Evolutionary conservation across 2,329 filamentous ascomycete species (phyloP).

Genomic region (Exophiala mesophila): DNA sequence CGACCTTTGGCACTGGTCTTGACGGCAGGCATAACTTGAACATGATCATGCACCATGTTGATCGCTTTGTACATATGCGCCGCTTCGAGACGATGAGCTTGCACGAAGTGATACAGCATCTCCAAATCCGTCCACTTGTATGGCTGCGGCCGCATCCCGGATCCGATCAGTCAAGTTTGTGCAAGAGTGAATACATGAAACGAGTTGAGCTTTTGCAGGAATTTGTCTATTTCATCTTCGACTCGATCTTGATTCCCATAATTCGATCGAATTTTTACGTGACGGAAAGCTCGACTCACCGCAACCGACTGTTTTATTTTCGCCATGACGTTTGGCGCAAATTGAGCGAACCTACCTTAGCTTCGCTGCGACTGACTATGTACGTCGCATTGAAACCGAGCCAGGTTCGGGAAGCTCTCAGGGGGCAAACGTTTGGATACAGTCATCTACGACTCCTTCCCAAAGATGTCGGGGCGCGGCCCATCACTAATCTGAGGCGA

Average conservation of each 20-base stretch:
- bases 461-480: conserved; percentile 69
- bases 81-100: conserved; percentile 77
- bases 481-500: conserved; percentile 80
- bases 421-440: conserved; percentile 63
- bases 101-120: conserved; percentile 68
- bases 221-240: conserved; percentile 86
- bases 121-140: conserved; percentile 65
- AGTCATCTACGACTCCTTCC: conserved; percentile 77
- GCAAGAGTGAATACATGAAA: conserved; percentile 68
- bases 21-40: conserved; percentile 56
- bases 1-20: conserved; percentile 64
- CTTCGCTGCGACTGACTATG: conserved; percentile 62
- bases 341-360: conserved; percentile 68
- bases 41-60: conserved; percentile 61
- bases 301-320: conserved; percentile 84
- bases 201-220: conserved; percentile 75
- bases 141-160: conserved; percentile 65
- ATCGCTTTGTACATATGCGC: conserved; percentile 70
- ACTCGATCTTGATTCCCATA: conserved; percentile 83
- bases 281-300: conserved; percentile 78
- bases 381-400: conserved; percentile 68
- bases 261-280: conserved; percentile 87
- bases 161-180: conserved; percentile 48
- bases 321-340: conserved; percentile 86
- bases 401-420: conserved; percentile 54